Evolutionary conservation across 495 filamentous ascomycete species (phyloP), one percentile per base, ranked within the genome.

Genomic region (Podospora sp.): DNA sequence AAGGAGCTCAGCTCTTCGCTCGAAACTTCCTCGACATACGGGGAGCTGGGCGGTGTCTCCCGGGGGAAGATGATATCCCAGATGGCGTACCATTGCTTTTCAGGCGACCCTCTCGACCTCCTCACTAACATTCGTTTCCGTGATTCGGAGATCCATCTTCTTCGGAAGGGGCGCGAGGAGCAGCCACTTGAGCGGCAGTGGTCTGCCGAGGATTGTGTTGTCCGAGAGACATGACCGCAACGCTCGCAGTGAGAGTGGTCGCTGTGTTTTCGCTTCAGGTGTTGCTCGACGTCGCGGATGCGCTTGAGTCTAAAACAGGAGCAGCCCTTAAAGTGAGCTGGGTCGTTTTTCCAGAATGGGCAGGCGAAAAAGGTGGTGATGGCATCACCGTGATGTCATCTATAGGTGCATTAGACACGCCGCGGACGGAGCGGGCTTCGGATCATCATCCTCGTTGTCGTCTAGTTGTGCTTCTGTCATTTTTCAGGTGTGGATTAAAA

Each of bases 211-310:
- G 20, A 12, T 1, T 63, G 4, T 9, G 2, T 8, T 14, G 22
- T 27, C 3, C 9, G 6, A n/a, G 35, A 63, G 22, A 55, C 61
- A 2, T 27, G 4, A 46, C 65, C 65, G 46, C 65, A 66, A 16
- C 65, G 65, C 4, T 35, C 57, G 46, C 65, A 66, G 49, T 55
- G 33, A 8, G 1, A 40, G 20, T 14, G 26, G 24, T 12, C 14
- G 2, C 11, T 46, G 21, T 66, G 65, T 1, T 16, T 40, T 24
- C 65, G 14, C 18, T 36, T 61, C 14, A 66, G 26, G 18, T 66
- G 65, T 26, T 61, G 65, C 46, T 66, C 62, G 40, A 66, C 56
- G 25, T 66, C 65, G 18, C 58, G 57, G 21, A 66, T 66, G 9
- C 65, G n/a, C 33, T 25, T 66, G 6, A 66, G 57, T 26, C 46